Evolutionary conservation across 176 grass and related monocot species (phyloP), one percentile per base, ranked within the genome.

Genomic region (Oryza coarctata): DNA sequence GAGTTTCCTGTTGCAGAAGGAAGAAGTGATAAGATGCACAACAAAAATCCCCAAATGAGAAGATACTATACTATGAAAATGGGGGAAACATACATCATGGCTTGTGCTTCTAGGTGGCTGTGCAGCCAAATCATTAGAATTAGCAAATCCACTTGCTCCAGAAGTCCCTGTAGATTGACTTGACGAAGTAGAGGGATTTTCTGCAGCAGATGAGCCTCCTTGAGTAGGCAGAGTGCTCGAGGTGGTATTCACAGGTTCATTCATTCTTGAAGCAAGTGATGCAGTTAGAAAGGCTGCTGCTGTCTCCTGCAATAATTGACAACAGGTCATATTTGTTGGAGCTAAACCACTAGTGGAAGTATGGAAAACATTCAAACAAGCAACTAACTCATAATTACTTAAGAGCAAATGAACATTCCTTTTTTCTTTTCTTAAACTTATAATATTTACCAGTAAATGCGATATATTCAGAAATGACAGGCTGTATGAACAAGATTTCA

Each of bases 271-370:
- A 82, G 89, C 77, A 65, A 95, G 80, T 35, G 96, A 94, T 82
- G 87, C 90, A 75, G 93, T 85, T 70, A 95, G 85, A 13, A 99
- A 84, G 50, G 94, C 83, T 7, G 87, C 79, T n/a, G 95, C 88
- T 77, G 92, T 88, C 65, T 90, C 96, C 93, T 99, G 71, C 23
- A 86, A 85, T 29, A 70, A 80, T 47, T 69, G 7, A 82, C 17
- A 82, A 17, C 43, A 36, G 50, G 12, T 31, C 9, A 2, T 85
- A 29, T 67, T 78, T 86, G 72, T 7, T 28, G 66, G 47, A 67
- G 44, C 22, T 73, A 50, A 33, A 79, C 44, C 20, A 22, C 29
- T 38, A 74, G 7, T 60, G 3, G 71, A 64, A n/a, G 10, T 17
- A 17, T 20, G 11, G 26, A 68, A 15, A 74, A 62, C 49, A 79